These are phyloP conservation scores for Verticillium klebahnii DNA, from an alignment of 2,329 filamentous ascomycete species.

Conservation along the genomic window DNA sequence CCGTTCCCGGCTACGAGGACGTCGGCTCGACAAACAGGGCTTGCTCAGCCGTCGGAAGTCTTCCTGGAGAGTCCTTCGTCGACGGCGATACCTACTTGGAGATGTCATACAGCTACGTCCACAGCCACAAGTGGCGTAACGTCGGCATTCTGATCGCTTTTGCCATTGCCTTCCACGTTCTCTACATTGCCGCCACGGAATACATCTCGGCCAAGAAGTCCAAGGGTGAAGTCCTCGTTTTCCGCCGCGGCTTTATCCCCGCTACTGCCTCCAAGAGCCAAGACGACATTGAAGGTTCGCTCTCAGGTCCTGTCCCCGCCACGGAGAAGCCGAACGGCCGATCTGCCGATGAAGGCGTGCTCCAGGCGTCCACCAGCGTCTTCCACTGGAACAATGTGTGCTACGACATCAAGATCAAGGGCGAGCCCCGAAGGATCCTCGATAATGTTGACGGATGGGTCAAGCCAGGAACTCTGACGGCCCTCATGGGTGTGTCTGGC, in stretches of 20 bases:
- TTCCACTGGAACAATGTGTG: slow-evolving; percentile 86
- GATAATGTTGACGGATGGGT: slow-evolving; percentile 91
- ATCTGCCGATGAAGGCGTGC: slow-evolving; percentile 31
- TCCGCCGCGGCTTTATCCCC: slow-evolving; percentile 37
- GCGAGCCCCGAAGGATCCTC: slow-evolving; percentile 68
- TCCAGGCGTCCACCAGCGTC: slow-evolving; percentile 61
- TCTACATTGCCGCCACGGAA: slow-evolving; percentile 46
- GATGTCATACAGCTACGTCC: slow-evolving; percentile 39
- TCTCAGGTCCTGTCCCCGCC: slow-evolving; percentile 44
- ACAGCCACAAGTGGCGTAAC: slow-evolving; percentile 50
- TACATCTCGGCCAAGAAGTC: slow-evolving; percentile 41
- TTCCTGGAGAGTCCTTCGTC: slow-evolving; percentile 37
- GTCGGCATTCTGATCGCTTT: slow-evolving; percentile 51
- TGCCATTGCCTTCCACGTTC: slow-evolving; percentile 38
- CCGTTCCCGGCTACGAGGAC: slow-evolving; percentile 27
- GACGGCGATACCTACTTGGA: slow-evolving; percentile 42
- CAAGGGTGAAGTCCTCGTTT: slow-evolving; percentile 57
- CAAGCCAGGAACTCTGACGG: slow-evolving; percentile 84
- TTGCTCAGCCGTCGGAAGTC: slow-evolving; percentile 43
- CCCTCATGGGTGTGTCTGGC: slow-evolving; percentile 85
- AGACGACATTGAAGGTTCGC: slow-evolving; percentile 41
- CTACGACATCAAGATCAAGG: slow-evolving; percentile 75
- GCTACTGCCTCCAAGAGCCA: slow-evolving; percentile 4
- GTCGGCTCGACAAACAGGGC: slow-evolving; percentile 25
- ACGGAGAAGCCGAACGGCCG: slow-evolving; percentile 31